phyloP scores from a whole-genome alignment of 805 yeast genomes.

The Wickerhamomyces bisporus region DNA sequence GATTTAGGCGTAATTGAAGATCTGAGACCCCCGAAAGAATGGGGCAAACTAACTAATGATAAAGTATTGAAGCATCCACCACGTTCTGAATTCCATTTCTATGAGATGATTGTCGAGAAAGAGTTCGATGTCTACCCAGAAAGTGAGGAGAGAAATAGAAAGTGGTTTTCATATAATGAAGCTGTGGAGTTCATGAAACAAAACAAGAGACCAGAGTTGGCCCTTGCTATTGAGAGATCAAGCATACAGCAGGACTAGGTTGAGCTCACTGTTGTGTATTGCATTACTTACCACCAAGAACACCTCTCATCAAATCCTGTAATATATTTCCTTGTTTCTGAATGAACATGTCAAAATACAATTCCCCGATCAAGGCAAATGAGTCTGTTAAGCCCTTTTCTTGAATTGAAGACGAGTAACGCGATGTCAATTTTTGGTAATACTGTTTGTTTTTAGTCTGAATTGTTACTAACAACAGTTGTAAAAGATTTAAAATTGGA shows the following conservation, averaged over 20 bases:
- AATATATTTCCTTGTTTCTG: slow-evolving; percentile 51
- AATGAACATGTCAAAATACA: slow-evolving; percentile 54
- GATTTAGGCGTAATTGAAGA: slow-evolving; percentile 68
- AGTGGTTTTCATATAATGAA: slow-evolving; percentile 70
- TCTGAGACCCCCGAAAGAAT: slow-evolving; percentile 41
- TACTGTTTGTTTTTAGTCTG: slow-evolving; percentile 47
- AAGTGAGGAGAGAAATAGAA: slow-evolving; percentile 48
- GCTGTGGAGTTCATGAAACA: slow-evolving; percentile 55
- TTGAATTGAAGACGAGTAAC: slow-evolving; percentile 38
- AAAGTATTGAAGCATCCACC: slow-evolving; percentile 45
- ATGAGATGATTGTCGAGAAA: slow-evolving; percentile 60
- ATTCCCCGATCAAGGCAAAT: slow-evolving; percentile 52
- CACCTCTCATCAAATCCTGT: slow-evolving; percentile 73
- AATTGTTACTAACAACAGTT: slow-evolving; percentile 56
- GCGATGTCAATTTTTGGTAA: slow-evolving; percentile 46
- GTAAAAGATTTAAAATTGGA: slow-evolving; percentile 62
- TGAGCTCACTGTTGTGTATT: not conserved
- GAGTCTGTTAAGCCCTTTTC: slow-evolving; percentile 37
- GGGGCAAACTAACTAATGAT: slow-evolving; percentile 27
- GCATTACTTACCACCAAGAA: slow-evolving; percentile 38
- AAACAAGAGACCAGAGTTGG: slow-evolving; percentile 62
- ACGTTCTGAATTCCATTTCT: slow-evolving; percentile 83
- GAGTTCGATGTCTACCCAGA: slow-evolving; percentile 78
- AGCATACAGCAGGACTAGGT: slow-evolving; percentile 3
- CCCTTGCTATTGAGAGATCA: slow-evolving; percentile 57